A percentile compares a stretch with the other conserved stretches of the same genome.
Evolutionary conservation across 768 basidiomycete genomes (phyloP).

Genomic region (Pilatotrama ljubarskyi): DNA sequence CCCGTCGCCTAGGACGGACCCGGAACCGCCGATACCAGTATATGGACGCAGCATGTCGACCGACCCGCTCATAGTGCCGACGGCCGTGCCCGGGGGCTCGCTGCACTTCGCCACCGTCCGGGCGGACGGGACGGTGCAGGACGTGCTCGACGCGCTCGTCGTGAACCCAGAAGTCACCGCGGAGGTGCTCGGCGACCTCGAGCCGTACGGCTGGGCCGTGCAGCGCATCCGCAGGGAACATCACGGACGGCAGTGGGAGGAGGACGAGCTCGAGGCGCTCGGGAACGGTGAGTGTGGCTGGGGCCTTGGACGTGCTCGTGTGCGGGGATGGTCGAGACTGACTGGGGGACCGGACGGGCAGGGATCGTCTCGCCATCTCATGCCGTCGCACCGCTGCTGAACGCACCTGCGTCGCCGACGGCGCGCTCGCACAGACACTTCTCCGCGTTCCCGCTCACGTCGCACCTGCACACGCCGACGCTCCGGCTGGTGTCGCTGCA

Average conservation of each 20-base stretch:
- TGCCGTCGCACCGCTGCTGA: conserved; percentile 54
- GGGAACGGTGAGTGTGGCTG: conserved; percentile 53
- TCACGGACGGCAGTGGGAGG: conserved; percentile 66
- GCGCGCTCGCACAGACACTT: conserved; percentile 51
- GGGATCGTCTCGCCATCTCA: conserved; percentile 50
- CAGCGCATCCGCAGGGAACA: conserved; percentile 62
- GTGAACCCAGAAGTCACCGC: conserved; percentile 47
- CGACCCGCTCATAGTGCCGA: conserved; percentile 55
- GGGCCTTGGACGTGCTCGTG: background rate
- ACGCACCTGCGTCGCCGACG: conserved; percentile 37
- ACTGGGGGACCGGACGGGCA: conserved; percentile 31
- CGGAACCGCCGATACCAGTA: background rate
- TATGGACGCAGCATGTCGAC: conserved; percentile 39
- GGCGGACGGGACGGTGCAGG: conserved; percentile 53
- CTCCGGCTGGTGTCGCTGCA: conserved; percentile 75
- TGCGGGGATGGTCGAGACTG: background rate
- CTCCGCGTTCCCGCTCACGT: conserved; percentile 68
- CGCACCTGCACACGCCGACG: conserved; percentile 63
- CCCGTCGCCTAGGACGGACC: conserved; percentile 10
- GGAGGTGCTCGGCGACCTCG: conserved; percentile 58
- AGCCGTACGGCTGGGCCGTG: conserved; percentile 66
- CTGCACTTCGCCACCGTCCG: conserved; percentile 63
- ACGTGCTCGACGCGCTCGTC: conserved; percentile 57
- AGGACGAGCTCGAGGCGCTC: conserved; percentile 63
- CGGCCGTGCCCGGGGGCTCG: conserved; percentile 55